phyloP scores from a whole-genome alignment of 768 basidiomycete genomes.

The Tephrocybe sp. region DNA sequence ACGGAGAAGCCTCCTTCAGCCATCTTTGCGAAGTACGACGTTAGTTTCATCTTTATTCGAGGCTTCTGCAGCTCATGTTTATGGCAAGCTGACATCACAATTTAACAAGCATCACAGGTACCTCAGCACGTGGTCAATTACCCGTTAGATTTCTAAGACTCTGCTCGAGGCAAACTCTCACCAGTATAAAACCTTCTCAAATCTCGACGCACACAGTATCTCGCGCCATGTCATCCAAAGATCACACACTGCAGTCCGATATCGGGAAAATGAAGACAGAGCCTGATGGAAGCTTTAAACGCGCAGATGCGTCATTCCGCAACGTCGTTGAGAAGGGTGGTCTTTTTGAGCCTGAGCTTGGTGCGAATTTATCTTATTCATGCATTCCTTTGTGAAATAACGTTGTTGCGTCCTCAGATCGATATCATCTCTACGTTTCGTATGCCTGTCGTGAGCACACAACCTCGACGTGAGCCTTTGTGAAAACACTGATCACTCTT shows the following conservation, averaged over 20 bases:
- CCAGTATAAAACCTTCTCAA: background rate
- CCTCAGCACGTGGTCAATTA: constrained; percentile 5
- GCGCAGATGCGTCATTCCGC: constrained; percentile 51
- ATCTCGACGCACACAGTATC: background rate
- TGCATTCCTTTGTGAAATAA: background rate
- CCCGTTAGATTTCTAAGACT: constrained; percentile 6
- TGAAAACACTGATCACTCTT: constrained; percentile 4
- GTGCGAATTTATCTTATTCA: constrained; percentile 36
- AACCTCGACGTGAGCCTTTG: constrained; percentile 2
- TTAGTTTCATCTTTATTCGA: background rate
- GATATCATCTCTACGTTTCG: constrained; percentile 91
- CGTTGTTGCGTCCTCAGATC: constrained; percentile 40
- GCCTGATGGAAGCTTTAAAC: constrained; percentile 51
- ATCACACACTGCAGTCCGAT: constrained; percentile 40
- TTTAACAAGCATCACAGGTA: constrained; percentile 1
- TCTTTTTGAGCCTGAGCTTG: constrained; percentile 71
- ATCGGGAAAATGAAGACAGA: constrained; percentile 49
- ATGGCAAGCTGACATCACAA: constrained; percentile 2
- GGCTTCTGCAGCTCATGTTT: background rate
- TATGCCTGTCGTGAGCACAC: constrained; percentile 71
- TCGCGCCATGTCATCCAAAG: constrained; percentile 20
- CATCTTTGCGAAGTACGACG: background rate
- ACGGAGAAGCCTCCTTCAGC: background rate
- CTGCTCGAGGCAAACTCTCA: background rate
- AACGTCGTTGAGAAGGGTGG: constrained; percentile 54